Percentiles rank a stretch among this genome's conserved stretches.
Evolutionary conservation across 129 eudicot genomes (phyloP).

Genomic region (Pittosporum tobira): DNA sequence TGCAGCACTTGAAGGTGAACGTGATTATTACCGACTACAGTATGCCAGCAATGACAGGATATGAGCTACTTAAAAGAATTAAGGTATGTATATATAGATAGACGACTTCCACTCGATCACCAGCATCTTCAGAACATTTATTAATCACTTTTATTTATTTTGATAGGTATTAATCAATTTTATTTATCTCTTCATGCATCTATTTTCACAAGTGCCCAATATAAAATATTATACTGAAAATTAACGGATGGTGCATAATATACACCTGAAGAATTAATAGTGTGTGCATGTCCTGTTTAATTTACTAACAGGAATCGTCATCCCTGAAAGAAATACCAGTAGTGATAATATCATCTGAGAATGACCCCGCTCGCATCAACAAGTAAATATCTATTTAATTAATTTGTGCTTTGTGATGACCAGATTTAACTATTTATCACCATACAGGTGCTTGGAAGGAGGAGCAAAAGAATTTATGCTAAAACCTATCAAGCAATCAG

Average conservation of each 20-base stretch:
- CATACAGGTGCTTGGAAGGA: constrained; percentile 65
- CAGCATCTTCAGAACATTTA: no score
- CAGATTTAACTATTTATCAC: not conserved
- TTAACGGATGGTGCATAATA: no score
- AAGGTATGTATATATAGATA: constrained; percentile 27
- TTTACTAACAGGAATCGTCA: constrained; percentile 52
- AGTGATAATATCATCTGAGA: constrained; percentile 73
- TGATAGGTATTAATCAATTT: no score
- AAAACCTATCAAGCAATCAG: constrained; percentile 69
- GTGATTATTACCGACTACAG: constrained; percentile 71
- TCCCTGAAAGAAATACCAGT: constrained; percentile 66
- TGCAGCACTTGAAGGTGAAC: constrained; percentile 43
- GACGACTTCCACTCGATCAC: no score
- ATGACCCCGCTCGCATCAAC: constrained; percentile 57
- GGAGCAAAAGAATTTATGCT: constrained; percentile 72
- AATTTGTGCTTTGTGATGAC: not conserved
- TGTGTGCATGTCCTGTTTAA: not conserved
- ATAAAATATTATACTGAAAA: no score
- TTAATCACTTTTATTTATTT: no score
- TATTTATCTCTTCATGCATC: no score
- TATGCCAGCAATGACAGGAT: constrained; percentile 89
- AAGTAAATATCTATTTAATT: constrained; percentile 24
- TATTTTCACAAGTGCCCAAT: no score
- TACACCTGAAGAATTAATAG: no score
- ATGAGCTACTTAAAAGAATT: constrained; percentile 67